Evolutionary conservation across 2,329 filamentous ascomycete species (phyloP), one percentile per base, ranked within the genome.

Genomic region (Colletotrichum falcatum): DNA sequence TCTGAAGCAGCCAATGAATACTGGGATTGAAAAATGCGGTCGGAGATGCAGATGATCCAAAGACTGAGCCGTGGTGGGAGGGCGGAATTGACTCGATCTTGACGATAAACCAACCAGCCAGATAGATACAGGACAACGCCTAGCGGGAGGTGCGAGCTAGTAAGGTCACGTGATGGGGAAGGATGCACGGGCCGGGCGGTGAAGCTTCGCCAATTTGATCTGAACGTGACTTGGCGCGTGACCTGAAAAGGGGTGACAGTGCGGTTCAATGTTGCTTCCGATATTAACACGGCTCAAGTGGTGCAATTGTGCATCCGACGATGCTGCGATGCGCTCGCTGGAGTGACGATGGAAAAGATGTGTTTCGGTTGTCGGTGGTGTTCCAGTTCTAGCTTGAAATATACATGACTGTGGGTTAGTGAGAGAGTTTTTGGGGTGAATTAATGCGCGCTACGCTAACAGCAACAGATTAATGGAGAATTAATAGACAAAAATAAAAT

Each of bases 1-100:
- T 77, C 76, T 80, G 75, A 75, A 78, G 76, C 71, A 76, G 74
- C 76, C 79, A 81, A 82, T 78, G 76, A 74, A 81, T 82, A 81
- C 77, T 81, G 78, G 73, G 71, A 77, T 77, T 78, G 78, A 82
- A 79, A 74, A 77, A 79, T 78, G 77, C 77, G 76, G 76, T 77
- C 73, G 76, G 77, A 79, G 80, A 80, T 79, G 72, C 63, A 66
- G 70, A 67, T 72, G 72, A 72, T 73, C 70, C 66, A 73, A 71
- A 71, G 66, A 63, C 60, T 70, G 70, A 61, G 71, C 53, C 58
- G 66, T 65, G 60, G 72, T 44, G 63, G 66, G 65, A 49, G 59
- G 54, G 62, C 59, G 62, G 59, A 60, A 64, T 71, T 71, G 70
- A 70, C 66, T 68, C 70, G 55, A 67, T 58, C 66, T 62, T 61